Base-by-base conservation (phyloP, 345 rosid species). In the Geranium rotundifolium region DNA sequence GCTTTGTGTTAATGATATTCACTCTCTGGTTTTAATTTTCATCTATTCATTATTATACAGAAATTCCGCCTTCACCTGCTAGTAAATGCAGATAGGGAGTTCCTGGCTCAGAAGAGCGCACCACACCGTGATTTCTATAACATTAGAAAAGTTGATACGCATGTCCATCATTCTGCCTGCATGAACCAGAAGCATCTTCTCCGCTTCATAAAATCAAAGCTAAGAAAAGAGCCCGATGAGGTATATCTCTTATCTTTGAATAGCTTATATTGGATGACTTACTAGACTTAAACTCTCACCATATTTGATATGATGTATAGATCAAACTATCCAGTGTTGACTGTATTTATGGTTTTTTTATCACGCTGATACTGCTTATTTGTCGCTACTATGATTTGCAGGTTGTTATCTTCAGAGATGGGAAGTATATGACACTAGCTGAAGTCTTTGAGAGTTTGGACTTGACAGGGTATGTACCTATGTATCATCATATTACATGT, bases 161-260 rank as follows among this genome's bases (percentile, higher is more conserved):
- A 95, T 70, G 95, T 95, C 60, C 99, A 95, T 75, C 97, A 95
- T 67, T 95, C 99, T 9, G 99, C 99, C 17, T 95, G 99, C 75
- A 95, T 90, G 99, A 90, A 90, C 85, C 99, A 90, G 85, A 95
- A 95, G 69, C 99, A 95, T 75, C 96, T 95, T 65, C 72, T 95
- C 69, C 82, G 97, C 83, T 95, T 95, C 77, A 95, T 95, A 63
- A 95, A 95, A 84, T 95, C 99, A 6, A 95, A 95, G 73, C 81
- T 90, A 79, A 74, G 91, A 77, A 88, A 90, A 75, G 99, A 95
- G 69, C 99, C 97, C 3, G 96, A 86, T 75, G 99, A 95, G 97
- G 99, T 95, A 84, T 59, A 4, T 12, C 39, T 67, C 27, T 10
- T 46, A 46, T 46, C 46, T 46, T 7, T 46, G 52, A 46, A 46